A percentile compares a stretch with the other conserved stretches of the same genome.
phyloP scores from a whole-genome alignment of 768 basidiomycete species.

The Psilocybe cubensis region DNA sequence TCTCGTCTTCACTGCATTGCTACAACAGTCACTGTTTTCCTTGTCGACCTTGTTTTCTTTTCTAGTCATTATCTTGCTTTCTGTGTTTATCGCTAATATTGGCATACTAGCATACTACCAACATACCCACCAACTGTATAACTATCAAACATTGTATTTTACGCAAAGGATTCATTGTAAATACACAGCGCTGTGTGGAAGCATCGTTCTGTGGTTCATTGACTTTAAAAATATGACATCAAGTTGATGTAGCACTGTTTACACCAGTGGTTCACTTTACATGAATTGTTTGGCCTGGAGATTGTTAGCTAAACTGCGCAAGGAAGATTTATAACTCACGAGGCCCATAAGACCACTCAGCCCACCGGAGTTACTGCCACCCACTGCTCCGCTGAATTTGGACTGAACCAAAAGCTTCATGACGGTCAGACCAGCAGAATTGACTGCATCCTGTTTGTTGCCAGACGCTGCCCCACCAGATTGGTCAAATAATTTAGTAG shows the following conservation, averaged over 20 bases:
- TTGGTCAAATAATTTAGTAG: slow-evolving; percentile 73
- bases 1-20: neutral
- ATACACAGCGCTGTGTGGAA: neutral
- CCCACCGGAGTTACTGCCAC: slow-evolving; percentile 74
- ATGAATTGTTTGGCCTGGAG: slow-evolving; percentile 13
- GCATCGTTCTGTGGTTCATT: neutral
- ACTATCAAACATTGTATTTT: slow-evolving; percentile 5
- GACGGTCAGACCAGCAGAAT: slow-evolving; percentile 82
- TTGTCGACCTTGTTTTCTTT: neutral
- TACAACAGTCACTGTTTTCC: neutral
- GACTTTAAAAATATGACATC: neutral
- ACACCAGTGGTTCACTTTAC: neutral
- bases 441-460: slow-evolving; percentile 83
- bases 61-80: neutral
- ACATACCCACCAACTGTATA: neutral
- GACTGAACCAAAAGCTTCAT: slow-evolving; percentile 82
- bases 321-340: slow-evolving; percentile 42
- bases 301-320: neutral
- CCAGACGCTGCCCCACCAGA: slow-evolving; percentile 66
- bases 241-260: neutral
- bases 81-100: neutral
- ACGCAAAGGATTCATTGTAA: neutral
- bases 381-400: slow-evolving; percentile 54
- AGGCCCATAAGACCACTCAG: slow-evolving; percentile 61
- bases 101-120: neutral